A percentile compares a stretch with the other conserved stretches of the same genome.
Evolutionary conservation across 2,329 filamentous ascomycete genomes (phyloP).

Genomic region (Talaromyces sp.): DNA sequence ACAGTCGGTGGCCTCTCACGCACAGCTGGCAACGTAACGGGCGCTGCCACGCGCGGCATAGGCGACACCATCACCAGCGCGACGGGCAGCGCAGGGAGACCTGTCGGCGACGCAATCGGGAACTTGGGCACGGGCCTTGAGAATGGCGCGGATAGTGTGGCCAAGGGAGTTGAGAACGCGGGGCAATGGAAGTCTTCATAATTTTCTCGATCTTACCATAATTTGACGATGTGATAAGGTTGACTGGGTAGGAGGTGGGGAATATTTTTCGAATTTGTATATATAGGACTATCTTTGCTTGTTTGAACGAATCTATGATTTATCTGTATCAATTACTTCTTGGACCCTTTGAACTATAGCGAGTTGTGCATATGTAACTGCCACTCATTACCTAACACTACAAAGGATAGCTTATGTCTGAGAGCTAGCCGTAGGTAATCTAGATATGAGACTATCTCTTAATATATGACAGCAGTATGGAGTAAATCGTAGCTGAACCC

Average conservation of each 20-base stretch:
- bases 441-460: too few species aligned
- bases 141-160: constrained; percentile 49
- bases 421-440: too few species aligned
- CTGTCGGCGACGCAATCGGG: constrained; percentile 55
- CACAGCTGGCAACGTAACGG: constrained; percentile 53
- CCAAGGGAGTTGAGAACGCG: constrained; percentile 56
- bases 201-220: neutral
- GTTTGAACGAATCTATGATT: neutral
- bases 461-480: too few species aligned
- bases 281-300: neutral
- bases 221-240: neutral
- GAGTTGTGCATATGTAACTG: neutral
- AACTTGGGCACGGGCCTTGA: constrained; percentile 55
- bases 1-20: constrained; percentile 53
- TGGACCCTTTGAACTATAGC: too few species aligned
- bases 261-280: neutral
- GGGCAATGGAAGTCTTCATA: constrained; percentile 47
- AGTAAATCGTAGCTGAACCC: neutral
- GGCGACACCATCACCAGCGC: constrained; percentile 55
- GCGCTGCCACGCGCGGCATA: constrained; percentile 56
- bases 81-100: constrained; percentile 54
- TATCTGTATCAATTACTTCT: neutral
- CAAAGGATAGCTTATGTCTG: too few species aligned
- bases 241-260: neutral
- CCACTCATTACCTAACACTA: neutral